These are phyloP conservation scores for Naganishia onofrii DNA, from an alignment of 768 basidiomycete species.

Conservation along the genomic window DNA sequence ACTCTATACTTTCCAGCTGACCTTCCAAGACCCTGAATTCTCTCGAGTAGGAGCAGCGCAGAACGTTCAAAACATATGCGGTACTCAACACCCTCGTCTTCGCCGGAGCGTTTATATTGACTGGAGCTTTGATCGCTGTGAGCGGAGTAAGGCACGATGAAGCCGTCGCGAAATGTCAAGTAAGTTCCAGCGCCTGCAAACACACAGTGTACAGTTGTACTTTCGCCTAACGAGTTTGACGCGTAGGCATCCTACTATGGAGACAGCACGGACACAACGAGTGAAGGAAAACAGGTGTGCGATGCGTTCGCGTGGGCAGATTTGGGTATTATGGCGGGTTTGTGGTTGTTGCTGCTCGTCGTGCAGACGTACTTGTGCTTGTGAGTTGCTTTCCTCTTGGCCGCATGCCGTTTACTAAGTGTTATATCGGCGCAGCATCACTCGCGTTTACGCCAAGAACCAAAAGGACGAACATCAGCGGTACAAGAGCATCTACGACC, in stretches of 20 bases:
- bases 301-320: conserved; percentile 89
- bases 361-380: conserved; percentile 63
- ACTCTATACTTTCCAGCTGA: too few relatives aligned
- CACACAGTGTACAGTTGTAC: too few relatives aligned
- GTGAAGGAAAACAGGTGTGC: conserved; percentile 71
- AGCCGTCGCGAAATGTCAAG: conserved; percentile 67
- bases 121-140: conserved; percentile 75
- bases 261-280: conserved; percentile 31
- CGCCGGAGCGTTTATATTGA: conserved; percentile 66
- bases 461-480: conserved; percentile 79
- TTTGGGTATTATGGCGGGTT: conserved; percentile 81
- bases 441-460: conserved; percentile 65
- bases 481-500: conserved; percentile 70
- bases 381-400: conserved; percentile 40
- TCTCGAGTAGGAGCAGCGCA: conserved; percentile 46
- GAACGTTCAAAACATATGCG: conserved; percentile 46
- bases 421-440: conserved; percentile 42
- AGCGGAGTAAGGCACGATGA: conserved; percentile 73
- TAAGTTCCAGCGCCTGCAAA: conserved; percentile 35
- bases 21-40: too few relatives aligned
- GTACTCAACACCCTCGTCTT: conserved; percentile 39
- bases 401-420: conserved; percentile 58
- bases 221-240: too few relatives aligned
- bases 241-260: conserved; percentile 9
- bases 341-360: conserved; percentile 77